A percentile compares a stretch with the other conserved stretches of the same genome.
phyloP scores from a whole-genome alignment of 2,329 filamentous ascomycete species.

The Aspergillus ruber region DNA sequence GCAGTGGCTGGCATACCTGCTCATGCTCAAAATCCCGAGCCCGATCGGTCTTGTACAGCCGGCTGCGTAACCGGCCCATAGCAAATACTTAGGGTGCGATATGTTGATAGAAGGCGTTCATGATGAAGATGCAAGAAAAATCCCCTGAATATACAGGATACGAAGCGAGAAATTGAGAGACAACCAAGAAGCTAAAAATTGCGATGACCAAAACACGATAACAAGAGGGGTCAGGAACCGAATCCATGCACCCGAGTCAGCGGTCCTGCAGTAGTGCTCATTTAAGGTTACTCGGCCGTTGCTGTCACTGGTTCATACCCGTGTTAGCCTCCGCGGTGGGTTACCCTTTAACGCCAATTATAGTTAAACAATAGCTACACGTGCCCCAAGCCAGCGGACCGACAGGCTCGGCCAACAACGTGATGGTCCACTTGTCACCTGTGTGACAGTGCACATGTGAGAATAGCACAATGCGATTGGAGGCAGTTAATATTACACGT shows the following conservation, averaged over 20 bases:
- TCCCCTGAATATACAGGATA: neutral
- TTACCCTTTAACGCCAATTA: no score
- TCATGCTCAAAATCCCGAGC: constrained; percentile 41
- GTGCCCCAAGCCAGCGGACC: neutral
- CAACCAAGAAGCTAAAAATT: no score
- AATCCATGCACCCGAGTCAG: neutral
- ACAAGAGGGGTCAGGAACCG: neutral
- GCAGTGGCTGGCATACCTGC: constrained; percentile 18
- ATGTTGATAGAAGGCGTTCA: neutral
- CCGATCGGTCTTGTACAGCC: constrained; percentile 39
- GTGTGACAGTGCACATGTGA: neutral
- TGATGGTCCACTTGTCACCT: neutral
- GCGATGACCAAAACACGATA: neutral
- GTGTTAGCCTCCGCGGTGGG: neutral
- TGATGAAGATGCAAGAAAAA: neutral
- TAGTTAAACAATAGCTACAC: neutral
- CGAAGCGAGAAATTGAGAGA: constrained; percentile 2
- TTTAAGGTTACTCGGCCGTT: neutral
- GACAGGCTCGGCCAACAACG: neutral
- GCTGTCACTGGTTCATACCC: neutral
- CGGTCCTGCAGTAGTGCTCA: neutral
- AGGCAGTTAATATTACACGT: neutral
- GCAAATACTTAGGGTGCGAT: neutral
- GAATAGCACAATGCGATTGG: no score
- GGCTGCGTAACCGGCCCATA: constrained; percentile 30